Conservation (phyloP, 1,284 basidiomycete genomes). For the Meripilus lineatus region DNA sequence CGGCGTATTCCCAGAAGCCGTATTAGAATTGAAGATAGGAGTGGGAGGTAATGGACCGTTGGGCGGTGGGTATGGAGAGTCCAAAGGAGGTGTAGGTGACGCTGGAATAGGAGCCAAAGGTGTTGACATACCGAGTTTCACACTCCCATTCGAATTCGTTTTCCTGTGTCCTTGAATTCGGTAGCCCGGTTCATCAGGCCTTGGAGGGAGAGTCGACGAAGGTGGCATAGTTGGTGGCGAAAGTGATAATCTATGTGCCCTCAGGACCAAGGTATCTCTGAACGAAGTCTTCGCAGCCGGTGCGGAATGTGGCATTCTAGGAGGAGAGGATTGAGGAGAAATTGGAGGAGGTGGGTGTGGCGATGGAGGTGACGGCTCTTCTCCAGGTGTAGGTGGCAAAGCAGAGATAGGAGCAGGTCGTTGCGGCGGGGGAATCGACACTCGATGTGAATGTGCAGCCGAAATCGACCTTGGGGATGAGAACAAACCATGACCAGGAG, state of each 20-base stretch:
- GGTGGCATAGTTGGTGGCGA: constrained; percentile 61
- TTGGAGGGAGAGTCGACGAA: constrained; percentile 47
- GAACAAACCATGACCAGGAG: constrained; percentile 16
- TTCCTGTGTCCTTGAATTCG: constrained; percentile 30
- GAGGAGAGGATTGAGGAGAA: constrained; percentile 13
- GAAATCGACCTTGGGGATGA: constrained; percentile 16
- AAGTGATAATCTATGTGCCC: constrained; percentile 54
- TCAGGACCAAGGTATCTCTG: constrained; percentile 47
- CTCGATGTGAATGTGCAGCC: constrained; percentile 39
- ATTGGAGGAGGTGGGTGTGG: constrained; percentile 20
- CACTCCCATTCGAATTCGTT: constrained; percentile 34
- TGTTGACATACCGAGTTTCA: constrained; percentile 17
- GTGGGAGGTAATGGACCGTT: constrained; percentile 34
- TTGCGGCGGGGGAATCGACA: constrained; percentile 62
- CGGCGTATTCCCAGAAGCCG: constrained; percentile 21
- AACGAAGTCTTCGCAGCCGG: constrained; percentile 37
- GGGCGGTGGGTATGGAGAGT: constrained; percentile 42
- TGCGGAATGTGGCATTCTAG: constrained; percentile 19
- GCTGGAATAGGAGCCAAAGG: constrained; percentile 39
- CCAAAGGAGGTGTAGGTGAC: constrained; percentile 32
- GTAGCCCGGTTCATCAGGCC: constrained; percentile 46
- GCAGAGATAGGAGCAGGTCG: constrained; percentile 65
- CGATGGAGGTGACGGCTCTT: constrained; percentile 23
- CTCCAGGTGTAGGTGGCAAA: constrained; percentile 49
- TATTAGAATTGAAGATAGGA: too few relatives aligned